Evolutionary conservation across 2,329 filamentous ascomycete species (phyloP), one percentile per base, ranked within the genome.

Genomic region (Myriosclerotinia curreyana): DNA sequence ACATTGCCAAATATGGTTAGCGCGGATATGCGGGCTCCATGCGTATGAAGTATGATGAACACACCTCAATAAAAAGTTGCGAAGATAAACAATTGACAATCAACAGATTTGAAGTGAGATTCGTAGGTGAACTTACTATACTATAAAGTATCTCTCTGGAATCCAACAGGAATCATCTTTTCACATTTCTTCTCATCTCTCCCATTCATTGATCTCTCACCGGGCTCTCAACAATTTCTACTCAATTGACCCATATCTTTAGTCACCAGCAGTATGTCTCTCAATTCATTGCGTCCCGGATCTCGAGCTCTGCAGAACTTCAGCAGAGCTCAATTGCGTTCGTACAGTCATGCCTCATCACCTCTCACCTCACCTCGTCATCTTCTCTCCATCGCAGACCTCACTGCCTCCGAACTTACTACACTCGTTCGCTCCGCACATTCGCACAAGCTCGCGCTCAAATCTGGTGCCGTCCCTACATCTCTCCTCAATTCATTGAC

Each of bases 351-450:
- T 50, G 64, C 70, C n/a, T 66, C 68, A 48, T 59, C 62, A 42
- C 67, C 68, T 25, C 58, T 51, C 20, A 69, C 68, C 31, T 70
- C 84, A 7, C 81, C 92, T 56, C 89, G 95, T 69, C 94, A 98
- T 81, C 82, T 99, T 60, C 88, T 97, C 78, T 96, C 92, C 62
- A 96, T 97, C 73, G 87, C 87, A 61, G 93, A 99, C 74, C 83
- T 99, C 65, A 87, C 87, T 1, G 83, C 91, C 8, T 79, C 82
- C 53, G 95, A 99, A 78, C 86, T 99, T 72, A 85, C 87, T 42
- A 86, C 85, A 31, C 84, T 99, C 64, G 88, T 99, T 65, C 86
- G 87, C 75, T 94, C 94, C 86, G 94, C 92, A 59, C 82, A 86
- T 31, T 78, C 83, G 51, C 86, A 91, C 79, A 98, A 98, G 77